These are phyloP conservation scores for Lophiotrema nucula DNA, from an alignment of 495 filamentous ascomycete genomes.

Conservation along the genomic window DNA sequence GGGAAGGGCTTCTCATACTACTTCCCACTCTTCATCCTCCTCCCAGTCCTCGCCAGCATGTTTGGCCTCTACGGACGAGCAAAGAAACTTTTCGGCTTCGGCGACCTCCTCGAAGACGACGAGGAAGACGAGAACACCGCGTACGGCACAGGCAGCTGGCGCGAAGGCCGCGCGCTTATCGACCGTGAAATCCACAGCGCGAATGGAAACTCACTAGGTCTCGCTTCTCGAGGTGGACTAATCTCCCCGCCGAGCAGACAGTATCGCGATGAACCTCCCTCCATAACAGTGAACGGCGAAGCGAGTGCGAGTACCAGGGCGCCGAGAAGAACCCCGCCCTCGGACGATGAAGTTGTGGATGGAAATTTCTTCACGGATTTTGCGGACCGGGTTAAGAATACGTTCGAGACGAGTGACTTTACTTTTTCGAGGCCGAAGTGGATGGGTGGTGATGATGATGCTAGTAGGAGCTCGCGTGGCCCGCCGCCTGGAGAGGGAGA, in stretches of 20 bases:
- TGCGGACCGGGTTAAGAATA: slow-evolving; percentile 83
- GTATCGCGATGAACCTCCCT: slow-evolving; percentile 14
- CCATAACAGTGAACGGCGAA: neutral
- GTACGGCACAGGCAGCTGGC: slow-evolving; percentile 81
- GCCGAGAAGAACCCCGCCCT: slow-evolving; percentile 9
- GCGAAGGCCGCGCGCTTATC: slow-evolving; percentile 90
- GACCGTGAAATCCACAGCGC: slow-evolving; percentile 77
- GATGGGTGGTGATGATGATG: slow-evolving; percentile 63
- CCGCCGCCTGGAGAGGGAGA: slow-evolving; percentile 42
- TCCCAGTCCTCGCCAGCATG: slow-evolving; percentile 77
- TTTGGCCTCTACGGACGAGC: slow-evolving; percentile 85
- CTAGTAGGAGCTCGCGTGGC: slow-evolving; percentile 27
- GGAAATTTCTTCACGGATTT: slow-evolving; percentile 81
- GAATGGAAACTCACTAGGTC: slow-evolving; percentile 43
- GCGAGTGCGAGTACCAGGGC: neutral
- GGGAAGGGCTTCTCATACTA: slow-evolving; percentile 82
- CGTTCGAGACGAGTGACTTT: slow-evolving; percentile 78
- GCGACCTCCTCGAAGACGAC: slow-evolving; percentile 59
- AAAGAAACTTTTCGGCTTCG: slow-evolving; percentile 75
- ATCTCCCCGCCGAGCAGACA: slow-evolving; percentile 24
- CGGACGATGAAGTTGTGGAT: slow-evolving; percentile 52
- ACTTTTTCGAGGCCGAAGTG: slow-evolving; percentile 86
- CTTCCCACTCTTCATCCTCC: slow-evolving; percentile 80
- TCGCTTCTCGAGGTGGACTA: slow-evolving; percentile 28
- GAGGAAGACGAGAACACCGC: slow-evolving; percentile 67